Conservation (phyloP, 2,329 filamentous ascomycete genomes). For the Aspergillus flavus region DNA sequence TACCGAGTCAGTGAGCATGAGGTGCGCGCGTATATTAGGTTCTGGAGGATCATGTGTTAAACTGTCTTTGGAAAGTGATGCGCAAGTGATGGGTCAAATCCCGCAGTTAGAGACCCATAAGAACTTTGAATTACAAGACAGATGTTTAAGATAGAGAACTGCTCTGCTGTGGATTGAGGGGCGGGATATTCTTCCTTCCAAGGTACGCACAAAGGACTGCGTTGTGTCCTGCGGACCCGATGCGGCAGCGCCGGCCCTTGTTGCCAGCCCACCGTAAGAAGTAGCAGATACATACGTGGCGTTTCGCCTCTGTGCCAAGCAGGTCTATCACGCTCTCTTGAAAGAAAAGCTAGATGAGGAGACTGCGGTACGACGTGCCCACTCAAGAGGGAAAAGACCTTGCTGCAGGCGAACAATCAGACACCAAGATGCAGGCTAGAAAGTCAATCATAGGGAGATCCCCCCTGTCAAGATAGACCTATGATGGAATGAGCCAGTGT, state of each 20-base stretch:
- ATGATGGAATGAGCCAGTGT: background rate
- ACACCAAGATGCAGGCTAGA: background rate
- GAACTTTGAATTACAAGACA: background rate
- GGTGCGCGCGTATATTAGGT: conserved; percentile 13
- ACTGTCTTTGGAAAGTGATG: background rate
- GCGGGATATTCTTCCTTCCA: background rate
- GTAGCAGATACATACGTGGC: background rate
- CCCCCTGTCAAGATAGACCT: background rate
- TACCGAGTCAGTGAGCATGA: conserved; percentile 6
- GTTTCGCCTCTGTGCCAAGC: background rate
- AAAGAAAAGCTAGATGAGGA: conserved; percentile 1
- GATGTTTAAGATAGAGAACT: background rate
- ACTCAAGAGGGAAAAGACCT: background rate
- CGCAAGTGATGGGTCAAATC: conserved; percentile 6
- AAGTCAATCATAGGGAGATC: background rate
- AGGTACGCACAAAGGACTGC: background rate
- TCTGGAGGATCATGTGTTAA: conserved; percentile 9
- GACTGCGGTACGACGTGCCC: conserved; percentile 3
- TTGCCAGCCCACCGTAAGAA: background rate
- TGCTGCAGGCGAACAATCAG: background rate
- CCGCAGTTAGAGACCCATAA: background rate
- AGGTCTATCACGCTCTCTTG: background rate
- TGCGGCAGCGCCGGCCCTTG: background rate
- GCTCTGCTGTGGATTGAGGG: background rate
- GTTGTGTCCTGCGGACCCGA: background rate